Percentiles rank a stretch among this genome's conserved stretches.
phyloP scores from a whole-genome alignment of 306 rosid genomes.

The Astragalus glycyphyllos region DNA sequence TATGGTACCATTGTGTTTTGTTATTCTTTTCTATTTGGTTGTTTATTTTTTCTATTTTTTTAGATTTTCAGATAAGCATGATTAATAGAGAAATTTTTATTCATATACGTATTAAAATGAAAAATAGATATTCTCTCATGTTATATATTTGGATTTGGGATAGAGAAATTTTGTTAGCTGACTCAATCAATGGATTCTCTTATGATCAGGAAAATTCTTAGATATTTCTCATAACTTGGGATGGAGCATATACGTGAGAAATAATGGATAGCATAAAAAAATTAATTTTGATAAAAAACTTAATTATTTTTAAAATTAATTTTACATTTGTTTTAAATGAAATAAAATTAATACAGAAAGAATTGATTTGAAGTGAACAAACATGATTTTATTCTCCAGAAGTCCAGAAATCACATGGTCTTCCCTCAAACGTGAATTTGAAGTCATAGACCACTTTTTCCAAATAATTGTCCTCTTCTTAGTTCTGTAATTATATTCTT shows the following conservation, averaged over 20 bases:
- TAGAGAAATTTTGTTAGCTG: not conserved
- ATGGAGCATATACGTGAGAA: not conserved
- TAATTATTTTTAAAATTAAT: not conserved
- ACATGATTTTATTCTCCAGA: too few species aligned
- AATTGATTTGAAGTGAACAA: not conserved
- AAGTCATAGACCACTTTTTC: too few species aligned
- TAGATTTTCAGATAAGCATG: constrained; percentile 9
- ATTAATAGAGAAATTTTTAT: not conserved
- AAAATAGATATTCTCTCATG: not conserved
- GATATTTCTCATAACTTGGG: not conserved
- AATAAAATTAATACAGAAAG: not conserved
- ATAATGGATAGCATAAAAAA: not conserved
- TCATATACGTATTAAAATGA: constrained; percentile 15
- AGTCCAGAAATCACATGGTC: too few species aligned
- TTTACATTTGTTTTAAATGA: too few species aligned
- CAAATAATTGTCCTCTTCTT: too few species aligned
- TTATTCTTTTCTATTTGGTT: too few species aligned
- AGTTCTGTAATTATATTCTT: too few species aligned
- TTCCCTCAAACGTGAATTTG: too few species aligned
- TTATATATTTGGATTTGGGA: not conserved
- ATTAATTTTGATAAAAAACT: not conserved
- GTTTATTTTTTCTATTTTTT: not conserved
- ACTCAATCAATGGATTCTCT: not conserved
- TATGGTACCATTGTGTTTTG: not conserved
- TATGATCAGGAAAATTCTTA: not conserved